Base-by-base conservation (phyloP, 192 early-diverging fungal species). In the Coemansia sp. region DNA sequence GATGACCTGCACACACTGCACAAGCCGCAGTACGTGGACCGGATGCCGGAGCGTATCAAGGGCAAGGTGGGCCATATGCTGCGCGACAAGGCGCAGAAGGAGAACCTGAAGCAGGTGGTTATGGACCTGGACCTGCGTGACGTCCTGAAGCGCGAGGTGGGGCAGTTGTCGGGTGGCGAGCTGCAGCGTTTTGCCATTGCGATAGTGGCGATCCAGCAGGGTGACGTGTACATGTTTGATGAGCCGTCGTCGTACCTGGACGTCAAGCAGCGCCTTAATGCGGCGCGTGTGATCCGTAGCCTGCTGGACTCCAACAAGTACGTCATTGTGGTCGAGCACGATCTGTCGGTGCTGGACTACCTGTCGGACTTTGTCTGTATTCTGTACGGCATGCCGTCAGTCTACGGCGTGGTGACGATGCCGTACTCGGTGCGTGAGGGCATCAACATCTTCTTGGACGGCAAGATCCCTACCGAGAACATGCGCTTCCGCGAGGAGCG, bases 241-340 rank as follows among this genome's bases (percentile, higher is more conserved):
- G 95, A 98, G 75, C 95, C 95, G 39, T 98, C 95, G 29, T 89
- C 86, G 35, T 98, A 96, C 64, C 68, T 98, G 48, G 95, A 98
- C 76, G 95, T 98, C 38, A 98, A 95, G 84, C 95, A 98, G 78
- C 89, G 95, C 81, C 78, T 98, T 64, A 96, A 95, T 57, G 95
- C 95, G 44, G 92, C 92, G 48, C 75, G 80, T 26, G 88, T 92
- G 17, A 94, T 98, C 59, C 91, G 93, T 38, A 80, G 82, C 29
- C 63, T 98, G 44, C 76, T 95, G 31, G 51, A 60, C 16, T 71
- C 88, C 14, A 80, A 71, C 49, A 75, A 79, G 51, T 96, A 94
- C 72, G 85, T 98, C 37, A 89, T 98, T 67, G 91, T 89, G 48
- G 92, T 96, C 22, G 93, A 98, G 83, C 95, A 98, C 88, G 95